Evolutionary conservation across 495 filamentous ascomycete genomes (phyloP).

Genomic region (Peziza echinospora): DNA sequence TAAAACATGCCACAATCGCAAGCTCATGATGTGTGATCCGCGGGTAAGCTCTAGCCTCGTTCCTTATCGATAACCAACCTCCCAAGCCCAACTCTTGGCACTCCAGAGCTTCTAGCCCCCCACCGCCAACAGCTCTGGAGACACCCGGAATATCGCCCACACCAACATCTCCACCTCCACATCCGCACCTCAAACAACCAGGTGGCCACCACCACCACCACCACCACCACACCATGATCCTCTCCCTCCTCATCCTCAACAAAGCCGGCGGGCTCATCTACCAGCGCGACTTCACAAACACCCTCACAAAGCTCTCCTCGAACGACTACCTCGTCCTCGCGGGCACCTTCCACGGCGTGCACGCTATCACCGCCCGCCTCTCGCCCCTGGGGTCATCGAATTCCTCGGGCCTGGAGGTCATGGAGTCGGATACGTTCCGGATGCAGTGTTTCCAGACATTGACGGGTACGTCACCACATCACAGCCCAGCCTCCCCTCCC

Average conservation of each 20-base stretch:
- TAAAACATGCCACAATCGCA: too few species aligned
- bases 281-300: constrained; percentile 70
- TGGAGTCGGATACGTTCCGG: constrained; percentile 79
- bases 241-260: constrained; percentile 89
- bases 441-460: constrained; percentile 86
- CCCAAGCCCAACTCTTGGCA: too few species aligned
- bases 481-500: neutral
- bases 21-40: too few species aligned
- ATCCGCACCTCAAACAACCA: too few species aligned
- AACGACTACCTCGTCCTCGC: constrained; percentile 97
- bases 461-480: constrained; percentile 26
- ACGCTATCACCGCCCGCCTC: constrained; percentile 73
- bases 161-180: too few species aligned
- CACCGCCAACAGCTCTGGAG: too few species aligned
- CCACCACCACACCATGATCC: too few species aligned
- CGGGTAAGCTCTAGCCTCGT: too few species aligned
- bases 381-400: constrained; percentile 31
- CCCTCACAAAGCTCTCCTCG: constrained; percentile 62
- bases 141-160: too few species aligned
- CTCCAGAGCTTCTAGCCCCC: too few species aligned
- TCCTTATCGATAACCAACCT: too few species aligned
- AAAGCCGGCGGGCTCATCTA: constrained; percentile 94
- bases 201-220: too few species aligned
- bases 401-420: constrained; percentile 58
- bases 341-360: constrained; percentile 91